Conservation (phyloP, 495 filamentous ascomycete genomes). For the Apiosordaria backusii region DNA sequence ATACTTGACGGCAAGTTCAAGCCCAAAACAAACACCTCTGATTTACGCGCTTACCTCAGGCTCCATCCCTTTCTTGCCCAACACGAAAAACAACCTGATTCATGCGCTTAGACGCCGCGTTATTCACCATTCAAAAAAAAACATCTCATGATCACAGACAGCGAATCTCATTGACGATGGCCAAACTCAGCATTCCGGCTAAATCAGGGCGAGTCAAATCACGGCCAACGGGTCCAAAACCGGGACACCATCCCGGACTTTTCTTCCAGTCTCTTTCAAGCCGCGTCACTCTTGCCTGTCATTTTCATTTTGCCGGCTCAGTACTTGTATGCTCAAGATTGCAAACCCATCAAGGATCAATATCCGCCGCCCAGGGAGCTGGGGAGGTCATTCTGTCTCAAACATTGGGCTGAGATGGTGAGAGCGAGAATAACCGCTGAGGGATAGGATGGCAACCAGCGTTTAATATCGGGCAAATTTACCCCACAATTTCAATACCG, state of each 20-base stretch:
- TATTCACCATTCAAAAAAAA: not conserved
- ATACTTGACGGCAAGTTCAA: not conserved
- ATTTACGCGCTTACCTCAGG: not conserved
- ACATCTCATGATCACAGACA: not conserved
- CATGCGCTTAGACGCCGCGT: not conserved
- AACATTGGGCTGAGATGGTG: not conserved
- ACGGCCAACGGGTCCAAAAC: not conserved
- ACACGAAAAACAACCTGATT: not conserved
- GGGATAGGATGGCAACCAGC: not conserved
- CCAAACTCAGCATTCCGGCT: not conserved
- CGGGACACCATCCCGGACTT: not conserved
- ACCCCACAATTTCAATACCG: constrained; percentile 2
- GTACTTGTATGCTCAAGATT: not conserved
- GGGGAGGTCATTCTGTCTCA: not conserved
- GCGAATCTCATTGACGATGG: not conserved
- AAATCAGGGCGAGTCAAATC: not conserved
- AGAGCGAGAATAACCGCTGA: not conserved
- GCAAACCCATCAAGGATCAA: not conserved
- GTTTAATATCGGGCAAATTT: not conserved
- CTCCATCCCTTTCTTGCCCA: not conserved
- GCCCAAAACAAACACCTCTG: not conserved
- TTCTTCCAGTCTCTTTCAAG: not conserved
- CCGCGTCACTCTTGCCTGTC: not conserved
- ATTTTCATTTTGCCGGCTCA: not conserved
- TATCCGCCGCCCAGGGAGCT: not conserved